Conservation (phyloP, 768 basidiomycete genomes). For the Podaxis sp. region DNA sequence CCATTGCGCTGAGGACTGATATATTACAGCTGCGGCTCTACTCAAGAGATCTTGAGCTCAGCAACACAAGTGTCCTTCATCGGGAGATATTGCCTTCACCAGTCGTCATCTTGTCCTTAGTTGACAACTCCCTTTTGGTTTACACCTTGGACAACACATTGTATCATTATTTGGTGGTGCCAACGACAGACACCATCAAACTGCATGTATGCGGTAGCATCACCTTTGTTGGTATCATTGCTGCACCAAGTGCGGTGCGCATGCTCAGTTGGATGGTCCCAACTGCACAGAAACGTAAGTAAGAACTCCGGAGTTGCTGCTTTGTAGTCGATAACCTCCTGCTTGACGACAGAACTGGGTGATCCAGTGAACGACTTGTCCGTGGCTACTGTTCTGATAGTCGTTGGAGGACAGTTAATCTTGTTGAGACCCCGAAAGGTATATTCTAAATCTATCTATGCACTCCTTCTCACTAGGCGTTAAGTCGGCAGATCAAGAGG, state of each 20-base stretch:
- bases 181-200: conserved; percentile 77
- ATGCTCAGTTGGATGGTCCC: conserved; percentile 98
- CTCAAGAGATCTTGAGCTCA: conserved; percentile 86
- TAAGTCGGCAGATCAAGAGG: conserved; percentile 81
- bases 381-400: conserved; percentile 92
- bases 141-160: conserved; percentile 94
- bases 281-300: conserved; percentile 83
- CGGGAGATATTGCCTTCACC: conserved; percentile 72
- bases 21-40: conserved; percentile 77
- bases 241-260: conserved; percentile 76
- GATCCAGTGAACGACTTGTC: conserved; percentile 91
- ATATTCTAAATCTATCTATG: not conserved
- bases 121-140: conserved; percentile 92
- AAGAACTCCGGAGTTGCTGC: not conserved
- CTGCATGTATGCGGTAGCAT: conserved; percentile 93
- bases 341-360: conserved; percentile 66
- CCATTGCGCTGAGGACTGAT: not conserved
- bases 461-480: not conserved
- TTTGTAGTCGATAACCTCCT: conserved; percentile 9
- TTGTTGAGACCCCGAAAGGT: conserved; percentile 88
- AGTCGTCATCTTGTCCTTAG: conserved; percentile 82
- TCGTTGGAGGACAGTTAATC: conserved; percentile 89
- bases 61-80: conserved; percentile 78
- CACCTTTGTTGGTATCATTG: conserved; percentile 86
- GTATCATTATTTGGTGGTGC: conserved; percentile 87